A percentile compares a stretch with the other conserved stretches of the same genome.
Conservation (phyloP, 768 basidiomycete genomes). For the Boletus bicolor region DNA sequence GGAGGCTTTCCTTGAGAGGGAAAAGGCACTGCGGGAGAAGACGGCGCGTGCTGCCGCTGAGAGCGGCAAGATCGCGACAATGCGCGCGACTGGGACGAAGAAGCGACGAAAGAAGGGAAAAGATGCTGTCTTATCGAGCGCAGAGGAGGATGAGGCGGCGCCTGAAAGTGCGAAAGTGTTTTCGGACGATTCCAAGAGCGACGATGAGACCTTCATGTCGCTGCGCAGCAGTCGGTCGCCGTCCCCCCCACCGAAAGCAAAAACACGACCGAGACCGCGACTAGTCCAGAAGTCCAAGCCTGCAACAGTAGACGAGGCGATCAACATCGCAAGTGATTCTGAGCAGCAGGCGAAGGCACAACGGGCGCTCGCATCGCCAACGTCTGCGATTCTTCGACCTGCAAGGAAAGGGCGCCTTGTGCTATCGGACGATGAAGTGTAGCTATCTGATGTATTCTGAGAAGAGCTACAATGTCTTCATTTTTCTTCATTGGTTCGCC, state of each 20-base stretch:
- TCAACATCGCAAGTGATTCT: slow-evolving; percentile 24
- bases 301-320: slow-evolving; percentile 5
- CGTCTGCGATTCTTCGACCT: slow-evolving; percentile 11
- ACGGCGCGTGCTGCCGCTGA: slow-evolving; percentile 45
- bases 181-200: slow-evolving; percentile 21
- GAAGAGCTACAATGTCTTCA: slow-evolving; percentile 2
- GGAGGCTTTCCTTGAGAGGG: slow-evolving; percentile 77
- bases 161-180: slow-evolving; percentile 11
- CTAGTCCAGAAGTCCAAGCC: slow-evolving; percentile 37
- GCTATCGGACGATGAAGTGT: slow-evolving; percentile 39
- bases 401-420: slow-evolving; percentile 31
- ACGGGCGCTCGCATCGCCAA: neutral
- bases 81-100: slow-evolving; percentile 50
- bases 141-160: slow-evolving; percentile 25
- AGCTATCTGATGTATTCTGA: slow-evolving; percentile 13
- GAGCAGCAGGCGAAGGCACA: slow-evolving; percentile 5
- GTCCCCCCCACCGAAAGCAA: slow-evolving; percentile 16
- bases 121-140: slow-evolving; percentile 46
- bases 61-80: slow-evolving; percentile 39
- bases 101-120: slow-evolving; percentile 50
- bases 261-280: slow-evolving; percentile 37
- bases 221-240: slow-evolving; percentile 28
- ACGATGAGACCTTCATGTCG: slow-evolving; percentile 23
- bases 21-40: slow-evolving; percentile 58
- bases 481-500: neutral